Evolutionary conservation across 2,329 filamentous ascomycete species (phyloP).

Genomic region (Colletotrichum sojae): DNA sequence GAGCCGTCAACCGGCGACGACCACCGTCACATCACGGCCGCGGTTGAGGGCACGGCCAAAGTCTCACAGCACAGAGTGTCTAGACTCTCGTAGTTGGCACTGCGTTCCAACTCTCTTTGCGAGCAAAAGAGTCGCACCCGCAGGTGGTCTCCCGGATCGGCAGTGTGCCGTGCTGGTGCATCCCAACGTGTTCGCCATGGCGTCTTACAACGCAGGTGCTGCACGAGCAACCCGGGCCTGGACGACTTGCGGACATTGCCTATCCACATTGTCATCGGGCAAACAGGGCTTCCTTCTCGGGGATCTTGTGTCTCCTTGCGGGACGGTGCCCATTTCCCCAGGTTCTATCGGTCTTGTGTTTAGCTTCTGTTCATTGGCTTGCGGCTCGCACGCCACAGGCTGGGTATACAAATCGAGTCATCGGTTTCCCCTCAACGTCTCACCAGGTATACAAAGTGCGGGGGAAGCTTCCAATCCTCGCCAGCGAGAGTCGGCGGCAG

Average conservation of each 20-base stretch:
- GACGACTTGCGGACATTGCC: not conserved
- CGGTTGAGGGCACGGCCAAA: not conserved
- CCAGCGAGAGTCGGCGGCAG: conserved; percentile 6
- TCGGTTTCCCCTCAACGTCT: not conserved
- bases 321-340: conserved; percentile 1
- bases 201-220: no score
- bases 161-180: no score
- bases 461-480: not conserved
- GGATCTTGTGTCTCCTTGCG: not conserved
- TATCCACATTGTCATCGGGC: not conserved
- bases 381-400: not conserved
- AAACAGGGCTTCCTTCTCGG: not conserved
- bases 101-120: not conserved
- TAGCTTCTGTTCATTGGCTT: not conserved
- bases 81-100: not conserved
- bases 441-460: not conserved
- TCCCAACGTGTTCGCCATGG: no score
- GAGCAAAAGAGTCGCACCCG: not conserved
- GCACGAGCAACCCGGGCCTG: no score
- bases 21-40: conserved; percentile 12
- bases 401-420: not conserved
- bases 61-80: not conserved
- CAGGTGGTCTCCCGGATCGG: not conserved
- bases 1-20: conserved; percentile 1
- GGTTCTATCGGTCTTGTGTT: not conserved